These are phyloP conservation scores for Cryptosporidium xiaoi DNA, from an alignment of 169 alveolate genomes.

Conservation along the genomic window DNA sequence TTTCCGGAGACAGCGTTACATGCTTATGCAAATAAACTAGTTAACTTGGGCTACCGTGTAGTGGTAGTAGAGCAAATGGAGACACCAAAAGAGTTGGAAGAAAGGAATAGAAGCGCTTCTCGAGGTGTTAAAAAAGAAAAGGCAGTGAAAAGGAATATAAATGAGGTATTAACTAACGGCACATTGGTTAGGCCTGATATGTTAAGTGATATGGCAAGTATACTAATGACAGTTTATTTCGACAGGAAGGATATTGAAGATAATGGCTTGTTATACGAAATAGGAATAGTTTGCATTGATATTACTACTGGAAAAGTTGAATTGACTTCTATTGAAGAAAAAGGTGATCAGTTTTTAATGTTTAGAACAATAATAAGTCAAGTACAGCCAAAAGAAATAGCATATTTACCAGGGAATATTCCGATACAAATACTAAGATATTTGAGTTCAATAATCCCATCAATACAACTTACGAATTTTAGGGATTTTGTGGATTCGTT, in stretches of 20 bases:
- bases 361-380: constrained; percentile 82
- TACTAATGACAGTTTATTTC: constrained; percentile 48
- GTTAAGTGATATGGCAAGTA: constrained; percentile 77
- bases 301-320: constrained; percentile 81
- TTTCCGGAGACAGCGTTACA: constrained; percentile 98
- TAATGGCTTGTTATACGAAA: constrained; percentile 75
- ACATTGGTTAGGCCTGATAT: constrained; percentile 88
- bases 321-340: constrained; percentile 79
- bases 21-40: constrained; percentile 90
- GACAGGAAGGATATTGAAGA: constrained; percentile 41
- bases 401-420: constrained; percentile 77
- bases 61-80: constrained; percentile 99
- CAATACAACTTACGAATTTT: constrained; percentile 62
- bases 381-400: constrained; percentile 86
- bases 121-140: constrained; percentile 82
- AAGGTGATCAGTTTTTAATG: constrained; percentile 75
- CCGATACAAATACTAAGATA: constrained; percentile 52
- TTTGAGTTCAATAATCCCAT: constrained; percentile 35
- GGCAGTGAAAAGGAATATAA: constrained; percentile 92
- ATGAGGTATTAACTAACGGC: constrained; percentile 94
- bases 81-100: constrained; percentile 94
- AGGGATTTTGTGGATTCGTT: constrained; percentile 58
- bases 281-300: constrained; percentile 89
- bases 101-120: constrained; percentile 83
- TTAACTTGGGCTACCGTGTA: constrained; percentile 93